Evolutionary conservation across 2,329 filamentous ascomycete species (phyloP), one percentile per base, ranked within the genome.

Genomic region (Mycosphaerella arachidis): DNA sequence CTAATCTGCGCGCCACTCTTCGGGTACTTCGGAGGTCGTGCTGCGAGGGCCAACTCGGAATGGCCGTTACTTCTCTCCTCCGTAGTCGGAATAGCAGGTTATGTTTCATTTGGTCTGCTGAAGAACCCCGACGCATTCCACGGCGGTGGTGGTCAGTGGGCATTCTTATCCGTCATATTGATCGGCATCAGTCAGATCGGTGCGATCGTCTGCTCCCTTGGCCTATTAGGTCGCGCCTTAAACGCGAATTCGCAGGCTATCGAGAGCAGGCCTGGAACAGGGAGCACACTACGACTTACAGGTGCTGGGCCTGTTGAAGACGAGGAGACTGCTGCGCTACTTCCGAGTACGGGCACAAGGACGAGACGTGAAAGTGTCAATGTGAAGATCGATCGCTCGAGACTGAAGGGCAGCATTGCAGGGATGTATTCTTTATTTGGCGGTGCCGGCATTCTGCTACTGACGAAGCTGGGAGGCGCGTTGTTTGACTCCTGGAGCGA

Each of bases 161-260:
- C 71, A 7, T 86, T 96, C 16, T 65, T 92, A 12, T 83, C 93
- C 16, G 91, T 92, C 46, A 84, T 88, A 0, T 77, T 96, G 18
- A 85, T 97, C 43, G 94, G 94, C 13, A 85, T 96, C 70, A 95
- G 91, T 69, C 94, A 99, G 75, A 97, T 99, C 63, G 94, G 93
- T 1, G 89, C 92, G 10, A 97, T 99, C 60, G 94, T 99, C 0
- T 97, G 92, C 77, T 96, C 91, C 65, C 82, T 99, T n/a, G 92
- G 90, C 0, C 85, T 94, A 0, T 82, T 99, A 2, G 91, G 91
- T 40, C 86, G 86, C 16, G 92, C 92, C 4, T 88, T 97, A 24
- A 79, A 95, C 53, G 75, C 75, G 55, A 48, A 63, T 51, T 18
- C 46, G 68, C 33, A 63, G 50, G 30, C 31, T 68, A 29, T 18